Base-by-base conservation (phyloP, 352 stramenopile genomes). In the Hyaloperonospora brassicae region DNA sequence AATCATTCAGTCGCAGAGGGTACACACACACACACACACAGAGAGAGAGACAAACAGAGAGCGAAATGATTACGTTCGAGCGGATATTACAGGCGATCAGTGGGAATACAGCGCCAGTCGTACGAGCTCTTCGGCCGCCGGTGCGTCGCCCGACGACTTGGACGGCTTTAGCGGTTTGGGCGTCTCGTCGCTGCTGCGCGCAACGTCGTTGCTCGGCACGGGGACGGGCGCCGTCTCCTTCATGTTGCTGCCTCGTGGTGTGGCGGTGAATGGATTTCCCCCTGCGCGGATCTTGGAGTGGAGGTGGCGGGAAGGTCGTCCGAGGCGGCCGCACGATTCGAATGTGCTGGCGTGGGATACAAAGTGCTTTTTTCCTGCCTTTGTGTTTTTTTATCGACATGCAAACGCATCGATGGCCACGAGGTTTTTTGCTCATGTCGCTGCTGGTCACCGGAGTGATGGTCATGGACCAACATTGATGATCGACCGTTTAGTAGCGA, bases 51-150 rank as follows among this genome's bases (percentile, higher is more conserved):
- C 8, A 9, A 4, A 34, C 27, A 34, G 8, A 34, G 4, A 34
- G 27, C 27, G 27, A 34, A 8, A 34, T 34, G 27, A 34, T 34
- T 34, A 34, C 4, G 4, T 34, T 34, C 0, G 27, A 34, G 27
- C 0, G 27, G 27, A 34, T 34, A 54, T 17, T 17, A 22, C 47
- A 45, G 21, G 23, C 34, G 49, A 52, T 34, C 7, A 34, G 24
- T n/a, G 22, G 3, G 14, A 31, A 54, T 11, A 41, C 49, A 21
- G 24, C 22, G 9, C 42, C 48, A 23, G 22, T 73, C 75, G 67
- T 66, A 92, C 79, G 53, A 89, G 68, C 35, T 92, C 82, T 44
- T 89, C 77, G 2, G 84, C 73, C 11, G 52, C 66, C 9, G 68
- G 55, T 3, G 52, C 42, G 17, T 78, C 71, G 2, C 75, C 60